phyloP scores from a whole-genome alignment of 2,329 filamentous ascomycete genomes.

The Penicillium aurantiogriseum region DNA sequence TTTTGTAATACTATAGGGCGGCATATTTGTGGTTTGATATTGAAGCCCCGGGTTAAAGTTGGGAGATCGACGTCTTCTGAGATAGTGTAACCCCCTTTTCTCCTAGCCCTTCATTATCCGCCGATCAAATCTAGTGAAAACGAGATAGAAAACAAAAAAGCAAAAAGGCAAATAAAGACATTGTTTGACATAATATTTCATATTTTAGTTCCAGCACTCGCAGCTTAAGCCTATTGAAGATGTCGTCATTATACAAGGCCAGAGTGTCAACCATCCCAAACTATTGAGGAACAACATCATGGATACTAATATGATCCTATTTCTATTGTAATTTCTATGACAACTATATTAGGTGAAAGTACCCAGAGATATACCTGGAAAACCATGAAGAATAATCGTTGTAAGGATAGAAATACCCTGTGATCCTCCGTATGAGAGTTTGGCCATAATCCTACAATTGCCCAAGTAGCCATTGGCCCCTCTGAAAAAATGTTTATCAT shows the following conservation, averaged over 20 bases:
- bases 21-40: neutral
- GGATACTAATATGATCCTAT: neutral
- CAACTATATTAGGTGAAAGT: neutral
- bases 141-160: neutral
- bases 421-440: neutral
- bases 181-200: neutral
- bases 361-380: neutral
- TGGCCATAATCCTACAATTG: neutral
- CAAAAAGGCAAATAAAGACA: neutral
- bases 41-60: neutral
- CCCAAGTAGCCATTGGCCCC: neutral
- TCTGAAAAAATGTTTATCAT: neutral
- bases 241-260: neutral
- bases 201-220: neutral
- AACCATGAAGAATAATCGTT: neutral
- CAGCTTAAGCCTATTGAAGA: neutral
- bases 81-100: neutral
- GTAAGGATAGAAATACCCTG: neutral
- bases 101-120: neutral
- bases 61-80: neutral
- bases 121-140: neutral
- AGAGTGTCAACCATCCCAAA: neutral
- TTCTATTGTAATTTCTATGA: neutral
- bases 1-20: neutral
- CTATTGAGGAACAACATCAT: neutral